Evolutionary conservation across 306 rosid genomes (phyloP).

Genomic region (Castanea sativa): DNA sequence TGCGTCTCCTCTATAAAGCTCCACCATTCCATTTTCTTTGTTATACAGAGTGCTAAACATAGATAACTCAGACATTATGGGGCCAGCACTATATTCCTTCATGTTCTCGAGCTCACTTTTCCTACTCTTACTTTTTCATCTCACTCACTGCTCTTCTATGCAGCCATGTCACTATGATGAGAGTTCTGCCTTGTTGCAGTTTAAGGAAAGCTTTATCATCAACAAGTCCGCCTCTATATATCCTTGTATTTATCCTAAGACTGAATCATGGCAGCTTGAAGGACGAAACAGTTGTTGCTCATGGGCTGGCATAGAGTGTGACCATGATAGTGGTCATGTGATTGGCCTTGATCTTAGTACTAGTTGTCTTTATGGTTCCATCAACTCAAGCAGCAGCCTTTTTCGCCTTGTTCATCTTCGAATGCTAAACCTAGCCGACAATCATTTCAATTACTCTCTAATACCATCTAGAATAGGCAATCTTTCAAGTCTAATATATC

Average conservation of each 20-base stretch:
- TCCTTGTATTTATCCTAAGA: background rate
- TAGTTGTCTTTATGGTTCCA: too few relatives aligned
- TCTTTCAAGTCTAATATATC: too few relatives aligned
- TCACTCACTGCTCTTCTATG: background rate
- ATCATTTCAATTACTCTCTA: too few relatives aligned
- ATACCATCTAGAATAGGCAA: too few relatives aligned
- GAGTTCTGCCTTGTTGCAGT: background rate
- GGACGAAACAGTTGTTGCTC: background rate
- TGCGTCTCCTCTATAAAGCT: too few relatives aligned
- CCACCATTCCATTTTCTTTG: too few relatives aligned
- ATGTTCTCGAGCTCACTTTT: background rate
- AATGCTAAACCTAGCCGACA: too few relatives aligned
- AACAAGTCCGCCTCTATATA: background rate
- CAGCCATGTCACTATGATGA: background rate
- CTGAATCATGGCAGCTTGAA: background rate
- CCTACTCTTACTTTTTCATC: background rate
- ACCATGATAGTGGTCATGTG: slow-evolving; percentile 12
- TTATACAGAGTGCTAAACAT: too few relatives aligned
- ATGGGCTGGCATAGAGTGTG: slow-evolving; percentile 31
- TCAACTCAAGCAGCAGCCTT: too few relatives aligned
- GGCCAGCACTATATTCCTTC: too few relatives aligned
- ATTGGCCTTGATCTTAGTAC: slow-evolving; percentile 10
- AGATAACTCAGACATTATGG: too few relatives aligned
- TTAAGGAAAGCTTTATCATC: background rate
- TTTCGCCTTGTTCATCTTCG: too few relatives aligned